Conservation (phyloP, 352 stramenopile species). For the Elongisporangium undulatum region DNA sequence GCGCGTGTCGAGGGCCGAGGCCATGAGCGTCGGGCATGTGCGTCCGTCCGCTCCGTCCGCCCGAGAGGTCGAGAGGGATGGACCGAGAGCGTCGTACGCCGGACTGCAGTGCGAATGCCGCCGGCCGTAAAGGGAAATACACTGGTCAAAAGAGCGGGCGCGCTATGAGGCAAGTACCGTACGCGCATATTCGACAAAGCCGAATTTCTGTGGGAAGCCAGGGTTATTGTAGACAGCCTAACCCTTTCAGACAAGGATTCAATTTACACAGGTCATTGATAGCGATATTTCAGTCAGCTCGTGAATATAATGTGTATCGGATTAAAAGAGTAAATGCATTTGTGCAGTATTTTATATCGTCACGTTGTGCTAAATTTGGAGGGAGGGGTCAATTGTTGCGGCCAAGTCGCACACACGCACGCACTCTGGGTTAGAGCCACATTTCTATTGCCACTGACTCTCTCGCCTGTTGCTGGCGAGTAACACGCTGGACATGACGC, state of each 20-base stretch:
- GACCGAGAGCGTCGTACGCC: not conserved
- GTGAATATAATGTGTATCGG: not conserved
- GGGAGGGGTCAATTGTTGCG: not conserved
- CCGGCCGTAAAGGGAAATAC: not conserved
- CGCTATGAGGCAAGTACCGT: not conserved
- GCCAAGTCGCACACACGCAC: not conserved
- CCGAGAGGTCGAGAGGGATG: not conserved
- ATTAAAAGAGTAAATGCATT: not conserved
- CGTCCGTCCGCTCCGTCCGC: not conserved
- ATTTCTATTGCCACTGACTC: not conserved
- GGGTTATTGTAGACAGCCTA: not conserved
- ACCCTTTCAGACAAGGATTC: not conserved
- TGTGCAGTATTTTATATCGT: not conserved
- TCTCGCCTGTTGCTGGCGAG: not conserved
- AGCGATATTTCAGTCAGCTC: no score
- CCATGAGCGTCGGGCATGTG: not conserved
- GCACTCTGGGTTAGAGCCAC: not conserved
- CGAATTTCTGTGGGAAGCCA: not conserved
- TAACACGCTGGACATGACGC: not conserved
- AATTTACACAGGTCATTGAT: not conserved
- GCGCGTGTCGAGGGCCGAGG: not conserved
- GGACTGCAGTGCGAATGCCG: not conserved
- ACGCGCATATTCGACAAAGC: not conserved
- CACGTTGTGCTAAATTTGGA: not conserved
- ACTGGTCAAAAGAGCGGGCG: not conserved